Evolutionary conservation across 2,329 filamentous ascomycete species (phyloP).

Genomic region (Exophiala sideris): DNA sequence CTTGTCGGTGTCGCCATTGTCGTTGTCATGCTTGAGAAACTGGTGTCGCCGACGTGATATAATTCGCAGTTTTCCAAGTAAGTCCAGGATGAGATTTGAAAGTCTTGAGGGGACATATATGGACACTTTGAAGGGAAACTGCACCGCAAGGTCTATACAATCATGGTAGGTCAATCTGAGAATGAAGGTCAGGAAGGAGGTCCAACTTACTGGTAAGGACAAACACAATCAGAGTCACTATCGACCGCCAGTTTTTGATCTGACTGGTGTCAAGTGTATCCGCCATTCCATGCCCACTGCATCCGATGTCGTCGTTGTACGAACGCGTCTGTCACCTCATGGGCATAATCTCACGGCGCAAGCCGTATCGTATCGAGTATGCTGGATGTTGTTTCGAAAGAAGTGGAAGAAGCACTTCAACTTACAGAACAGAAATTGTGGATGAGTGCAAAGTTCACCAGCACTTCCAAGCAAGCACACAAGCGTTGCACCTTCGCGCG

Average conservation of each 20-base stretch:
- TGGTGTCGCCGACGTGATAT: slow-evolving; percentile 43
- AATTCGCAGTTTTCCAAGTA: slow-evolving; percentile 50
- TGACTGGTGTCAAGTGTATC: slow-evolving; percentile 48
- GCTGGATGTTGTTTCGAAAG: neutral
- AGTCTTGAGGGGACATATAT: slow-evolving; percentile 56
- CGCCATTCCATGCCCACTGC: slow-evolving; percentile 27
- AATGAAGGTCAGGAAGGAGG: neutral
- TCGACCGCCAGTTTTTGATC: slow-evolving; percentile 66
- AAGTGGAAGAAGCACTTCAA: neutral
- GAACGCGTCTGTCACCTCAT: neutral
- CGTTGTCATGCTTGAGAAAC: slow-evolving; percentile 25
- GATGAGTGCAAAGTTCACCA: neutral
- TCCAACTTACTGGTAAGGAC: slow-evolving; percentile 63
- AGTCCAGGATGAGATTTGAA: slow-evolving; percentile 44
- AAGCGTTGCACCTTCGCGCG: no score
- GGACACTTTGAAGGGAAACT: slow-evolving; percentile 66
- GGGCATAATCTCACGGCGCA: neutral
- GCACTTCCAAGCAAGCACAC: no score
- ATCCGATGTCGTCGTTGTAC: neutral
- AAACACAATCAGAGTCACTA: slow-evolving; percentile 67
- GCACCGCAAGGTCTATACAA: slow-evolving; percentile 60
- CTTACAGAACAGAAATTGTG: neutral
- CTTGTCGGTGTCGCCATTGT: slow-evolving; percentile 31
- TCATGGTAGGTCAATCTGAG: neutral
- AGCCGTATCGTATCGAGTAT: neutral